Evolutionary conservation across 352 stramenopile genomes (phyloP).

Genomic region (Elongisporangium prolatum): DNA sequence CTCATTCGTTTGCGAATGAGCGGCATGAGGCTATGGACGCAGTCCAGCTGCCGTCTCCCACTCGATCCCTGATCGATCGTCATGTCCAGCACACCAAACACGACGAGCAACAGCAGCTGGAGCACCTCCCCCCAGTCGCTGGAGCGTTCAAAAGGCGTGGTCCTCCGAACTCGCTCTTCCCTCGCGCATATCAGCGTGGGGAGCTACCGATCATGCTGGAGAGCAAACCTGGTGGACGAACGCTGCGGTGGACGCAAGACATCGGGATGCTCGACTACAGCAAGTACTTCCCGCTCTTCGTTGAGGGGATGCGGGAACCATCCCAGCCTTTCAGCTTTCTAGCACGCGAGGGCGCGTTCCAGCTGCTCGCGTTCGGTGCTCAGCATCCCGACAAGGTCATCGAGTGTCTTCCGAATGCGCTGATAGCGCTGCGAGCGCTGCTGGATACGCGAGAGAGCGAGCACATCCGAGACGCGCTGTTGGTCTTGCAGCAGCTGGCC

Average conservation of each 20-base stretch:
- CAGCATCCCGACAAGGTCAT: conserved; percentile 57
- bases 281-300: conserved; percentile 89
- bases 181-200: conserved; percentile 52
- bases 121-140: conserved; percentile 40
- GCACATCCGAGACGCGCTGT: conserved; percentile 47
- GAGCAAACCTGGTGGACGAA: conserved; percentile 39
- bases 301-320: conserved; percentile 86
- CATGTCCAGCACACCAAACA: conserved; percentile 52
- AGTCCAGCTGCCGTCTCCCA: conserved; percentile 48
- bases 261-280: conserved; percentile 72
- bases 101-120: conserved; percentile 15
- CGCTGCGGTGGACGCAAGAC: conserved; percentile 50
- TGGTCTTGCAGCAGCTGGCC: conserved; percentile 60
- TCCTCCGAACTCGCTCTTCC: conserved; percentile 39
- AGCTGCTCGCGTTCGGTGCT: conserved; percentile 72
- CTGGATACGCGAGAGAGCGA: conserved; percentile 60
- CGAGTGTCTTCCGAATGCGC: conserved; percentile 56
- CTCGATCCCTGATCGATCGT: conserved; percentile 46
- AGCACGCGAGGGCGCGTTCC: conserved; percentile 69
- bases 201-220: conserved; percentile 71
- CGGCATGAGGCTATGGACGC: conserved; percentile 46
- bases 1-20: conserved; percentile 40
- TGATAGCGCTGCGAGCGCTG: conserved; percentile 63
- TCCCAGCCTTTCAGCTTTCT: conserved; percentile 77
- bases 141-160: conserved; percentile 51